Base-by-base conservation (phyloP, 2,329 filamentous ascomycete species). In the Colletotrichum melonis region DNA sequence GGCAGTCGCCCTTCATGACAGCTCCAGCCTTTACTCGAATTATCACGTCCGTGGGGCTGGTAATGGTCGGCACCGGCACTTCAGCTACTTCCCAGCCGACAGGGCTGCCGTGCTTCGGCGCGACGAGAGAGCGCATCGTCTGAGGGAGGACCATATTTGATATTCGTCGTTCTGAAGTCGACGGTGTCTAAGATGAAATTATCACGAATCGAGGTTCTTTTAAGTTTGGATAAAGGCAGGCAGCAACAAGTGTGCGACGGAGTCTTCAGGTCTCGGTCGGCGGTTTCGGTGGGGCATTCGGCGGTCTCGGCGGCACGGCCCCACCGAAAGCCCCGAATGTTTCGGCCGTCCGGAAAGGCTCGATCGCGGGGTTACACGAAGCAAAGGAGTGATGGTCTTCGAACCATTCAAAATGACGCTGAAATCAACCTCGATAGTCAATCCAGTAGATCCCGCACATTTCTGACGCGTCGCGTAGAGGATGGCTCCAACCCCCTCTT, bases 61-160 rank as follows among this genome's bases (percentile, higher is more conserved):
- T 80, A 62, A 89, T 86, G n/a, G 74, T 75, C 0, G 88, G 87
- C 3, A 84, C 79, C 0, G 86, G 84, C n/a, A 86, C 68, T 4
- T 86, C 83, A 5, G 77, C 72, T 19, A 88, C 73, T 28, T 84
- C 80, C 71, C 84, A 87, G 9, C 73, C 78, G 0, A 77, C 77
- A 0, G 86, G 86, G 5, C 73, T 75, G 74, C 83, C 82, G 68
- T 82, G 81, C 56, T 80, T 83, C 0, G 79, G 82, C 32, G 84
- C 83, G 16, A 84, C 82, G 49, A 88, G 81, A 6, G 84, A 82
- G 72, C 85, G 84, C 84, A 86, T 87, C 1, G 80, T 85, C 5
- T 74, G 55, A n/a, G 83, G 81, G 59, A 84, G 49, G 2, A 76
- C 55, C 82, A 83, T 84, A 14, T 5, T 35, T 58, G 12, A 7